These are phyloP conservation scores for Penicillium simplicissimum DNA, from an alignment of 495 filamentous ascomycete genomes.

Conservation along the genomic window DNA sequence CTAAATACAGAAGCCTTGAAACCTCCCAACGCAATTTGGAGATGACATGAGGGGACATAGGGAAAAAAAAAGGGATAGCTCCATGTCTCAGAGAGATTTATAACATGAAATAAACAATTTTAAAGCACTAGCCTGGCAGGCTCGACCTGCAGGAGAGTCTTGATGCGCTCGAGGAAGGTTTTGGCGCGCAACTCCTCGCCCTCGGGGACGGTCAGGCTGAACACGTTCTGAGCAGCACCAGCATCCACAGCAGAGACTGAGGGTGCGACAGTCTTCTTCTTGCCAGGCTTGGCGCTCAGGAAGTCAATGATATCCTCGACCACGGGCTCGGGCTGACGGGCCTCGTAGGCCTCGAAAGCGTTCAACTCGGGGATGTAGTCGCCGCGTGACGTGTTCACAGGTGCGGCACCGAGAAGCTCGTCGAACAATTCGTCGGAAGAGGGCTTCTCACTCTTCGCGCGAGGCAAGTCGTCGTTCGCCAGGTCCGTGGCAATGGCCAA, in stretches of 20 bases:
- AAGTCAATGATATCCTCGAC: slow-evolving; percentile 74
- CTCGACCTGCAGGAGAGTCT: slow-evolving; percentile 77
- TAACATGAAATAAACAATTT: slow-evolving; percentile 19
- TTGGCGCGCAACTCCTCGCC: slow-evolving; percentile 77
- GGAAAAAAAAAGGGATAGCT: slow-evolving; percentile 11
- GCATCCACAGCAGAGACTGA: slow-evolving; percentile 24
- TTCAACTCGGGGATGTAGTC: slow-evolving; percentile 74
- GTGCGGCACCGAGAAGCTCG: slow-evolving; percentile 74
- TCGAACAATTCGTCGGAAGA: slow-evolving; percentile 85
- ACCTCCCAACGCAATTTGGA: slow-evolving; percentile 14
- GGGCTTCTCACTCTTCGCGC: slow-evolving; percentile 56
- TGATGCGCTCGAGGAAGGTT: slow-evolving; percentile 80
- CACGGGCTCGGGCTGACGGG: slow-evolving; percentile 32
- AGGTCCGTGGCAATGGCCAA: slow-evolving; percentile 77
- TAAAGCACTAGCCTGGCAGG: slow-evolving; percentile 73
- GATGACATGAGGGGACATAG: slow-evolving; percentile 20
- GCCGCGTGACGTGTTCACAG: slow-evolving; percentile 54
- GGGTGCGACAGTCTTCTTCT: slow-evolving; percentile 28
- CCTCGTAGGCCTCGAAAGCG: slow-evolving; percentile 46
- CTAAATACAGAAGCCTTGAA: slow-evolving; percentile 27
- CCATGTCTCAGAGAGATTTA: slow-evolving; percentile 14
- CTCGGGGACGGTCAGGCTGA: slow-evolving; percentile 73
- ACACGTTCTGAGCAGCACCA: slow-evolving; percentile 65
- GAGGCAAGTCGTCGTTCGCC: slow-evolving; percentile 83
- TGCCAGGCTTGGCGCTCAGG: slow-evolving; percentile 54